Evolutionary conservation across 2,329 filamentous ascomycete genomes (phyloP).

Genomic region (Torrubiella hemipterigena): DNA sequence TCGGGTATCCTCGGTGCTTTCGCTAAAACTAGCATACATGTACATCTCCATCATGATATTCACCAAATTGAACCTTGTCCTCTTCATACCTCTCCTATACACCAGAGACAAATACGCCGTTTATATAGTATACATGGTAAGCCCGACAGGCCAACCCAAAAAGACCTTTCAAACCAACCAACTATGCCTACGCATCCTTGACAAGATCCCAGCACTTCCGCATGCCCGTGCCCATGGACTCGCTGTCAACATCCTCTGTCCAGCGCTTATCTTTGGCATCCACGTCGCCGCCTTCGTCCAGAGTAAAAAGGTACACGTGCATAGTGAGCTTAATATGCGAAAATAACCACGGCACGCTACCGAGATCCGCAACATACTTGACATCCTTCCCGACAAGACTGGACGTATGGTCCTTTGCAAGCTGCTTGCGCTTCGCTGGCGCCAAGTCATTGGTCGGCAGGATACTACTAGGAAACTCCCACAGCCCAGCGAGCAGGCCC

Average conservation of each 20-base stretch:
- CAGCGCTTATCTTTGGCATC: constrained; percentile 20
- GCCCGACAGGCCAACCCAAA: no score
- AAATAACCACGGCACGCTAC: constrained; percentile 43
- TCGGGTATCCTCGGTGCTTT: no score
- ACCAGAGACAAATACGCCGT: no score
- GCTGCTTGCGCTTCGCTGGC: constrained; percentile 18
- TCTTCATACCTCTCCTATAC: no score
- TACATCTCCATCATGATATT: no score
- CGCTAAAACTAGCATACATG: no score
- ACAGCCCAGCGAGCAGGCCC: constrained; percentile 41
- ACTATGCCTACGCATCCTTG: no score
- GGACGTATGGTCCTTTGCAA: constrained; percentile 20
- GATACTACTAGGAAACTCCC: constrained; percentile 40
- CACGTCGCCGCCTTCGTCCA: constrained; percentile 12
- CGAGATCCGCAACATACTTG: constrained; percentile 29
- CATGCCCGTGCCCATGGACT: constrained; percentile 49
- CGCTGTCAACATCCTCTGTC: constrained; percentile 26
- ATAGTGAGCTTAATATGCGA: constrained; percentile 45
- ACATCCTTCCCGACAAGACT: constrained; percentile 13
- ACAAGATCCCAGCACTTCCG: constrained; percentile 41
- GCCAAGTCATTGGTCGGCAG: constrained; percentile 15
- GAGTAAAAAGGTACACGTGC: constrained; percentile 40
- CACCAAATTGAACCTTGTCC: no score
- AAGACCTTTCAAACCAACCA: no score
- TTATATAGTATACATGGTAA: no score